Evolutionary conservation across 208 protist genomes (phyloP), one percentile per base, ranked within the genome.

Genomic region (Leishmania tropica): DNA sequence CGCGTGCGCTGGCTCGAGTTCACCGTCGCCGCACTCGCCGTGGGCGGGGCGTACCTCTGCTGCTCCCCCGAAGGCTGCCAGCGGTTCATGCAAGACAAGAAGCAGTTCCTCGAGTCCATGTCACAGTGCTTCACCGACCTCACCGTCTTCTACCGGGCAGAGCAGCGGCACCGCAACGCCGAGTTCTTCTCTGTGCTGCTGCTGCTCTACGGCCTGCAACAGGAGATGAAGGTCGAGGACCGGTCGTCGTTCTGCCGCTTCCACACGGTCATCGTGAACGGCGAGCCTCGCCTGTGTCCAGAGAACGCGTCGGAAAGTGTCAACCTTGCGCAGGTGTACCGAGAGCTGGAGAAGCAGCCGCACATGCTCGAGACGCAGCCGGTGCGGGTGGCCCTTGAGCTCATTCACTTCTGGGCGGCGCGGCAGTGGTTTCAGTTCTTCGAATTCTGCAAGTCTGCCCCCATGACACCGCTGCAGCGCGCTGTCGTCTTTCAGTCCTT

Each of bases 81-180:
- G 40, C 83, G 83, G 24, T 97, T 92, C 72, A 86, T 95, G 81
- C 87, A 87, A 73, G 88, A 96, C 65, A 97, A 97, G 86, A 90
- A 93, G 80, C 90, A 95, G 54, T 97, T 96, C 75, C 77, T 96
- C 1, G 92, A 97, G 81, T 96, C 93, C 75, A 94, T 96, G 64
- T 90, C 93, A 31, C 94, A 97, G 87, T 96, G 93, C 77, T 96
- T 97, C 85, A 93, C 90, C 35, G 92, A 96, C 81, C 80, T 97
- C 62, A 86, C 89, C 17, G 75, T 94, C 42, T 92, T 85, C 71
- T 97, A 97, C 79, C 90, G 94, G 17, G 80, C 86, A 19, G 90
- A 96, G 84, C 85, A 89, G 73, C 87, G 87, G n/a, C 77, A 85
- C 58, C 86, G 87, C 24, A 89, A 96, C 72, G 88, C 90, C 8